Conservation (phyloP, 768 basidiomycete genomes). For the Boletus tomentosulus region DNA sequence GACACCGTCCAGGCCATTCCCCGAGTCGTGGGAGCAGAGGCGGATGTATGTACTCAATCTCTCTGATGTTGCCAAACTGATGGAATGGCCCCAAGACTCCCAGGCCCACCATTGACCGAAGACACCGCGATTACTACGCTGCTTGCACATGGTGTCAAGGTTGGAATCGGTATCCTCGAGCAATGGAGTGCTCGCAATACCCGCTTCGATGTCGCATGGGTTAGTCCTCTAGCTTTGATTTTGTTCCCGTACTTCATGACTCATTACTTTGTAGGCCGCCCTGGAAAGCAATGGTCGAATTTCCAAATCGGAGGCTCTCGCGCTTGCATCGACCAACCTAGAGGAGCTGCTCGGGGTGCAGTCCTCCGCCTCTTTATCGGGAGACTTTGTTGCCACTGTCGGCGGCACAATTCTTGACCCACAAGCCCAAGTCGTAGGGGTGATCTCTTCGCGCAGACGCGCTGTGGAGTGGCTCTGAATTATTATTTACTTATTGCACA, state of each 20-base stretch:
- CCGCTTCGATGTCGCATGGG: slow-evolving; percentile 82
- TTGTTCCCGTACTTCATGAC: slow-evolving; percentile 23
- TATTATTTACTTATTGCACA: not conserved
- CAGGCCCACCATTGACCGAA: slow-evolving; percentile 32
- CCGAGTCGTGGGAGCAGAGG: slow-evolving; percentile 61
- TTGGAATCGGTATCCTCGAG: slow-evolving; percentile 63
- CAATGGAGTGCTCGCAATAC: slow-evolving; percentile 73
- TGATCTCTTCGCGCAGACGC: slow-evolving; percentile 46
- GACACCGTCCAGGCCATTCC: slow-evolving; percentile 65
- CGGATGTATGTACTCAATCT: slow-evolving; percentile 22
- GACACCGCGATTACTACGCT: slow-evolving; percentile 58
- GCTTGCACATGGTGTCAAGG: slow-evolving; percentile 62
- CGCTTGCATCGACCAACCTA: slow-evolving; percentile 50
- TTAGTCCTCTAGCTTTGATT: slow-evolving; percentile 32
- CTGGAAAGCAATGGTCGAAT: slow-evolving; percentile 37
- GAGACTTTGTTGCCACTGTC: slow-evolving; percentile 54
- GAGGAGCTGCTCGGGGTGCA: slow-evolving; percentile 40
- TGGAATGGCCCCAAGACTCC: slow-evolving; percentile 19
- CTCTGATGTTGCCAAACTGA: slow-evolving; percentile 2
- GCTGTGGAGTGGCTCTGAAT: slow-evolving; percentile 48
- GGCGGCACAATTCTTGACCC: slow-evolving; percentile 52
- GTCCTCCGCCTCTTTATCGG: slow-evolving; percentile 14
- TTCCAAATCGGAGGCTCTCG: slow-evolving; percentile 45
- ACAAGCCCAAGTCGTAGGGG: slow-evolving; percentile 46
- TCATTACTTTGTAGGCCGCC: slow-evolving; percentile 31